A percentile compares a stretch with the other conserved stretches of the same genome.
These are phyloP conservation scores for Piloderma croceum DNA, from an alignment of 768 basidiomycete species.

Conservation along the genomic window DNA sequence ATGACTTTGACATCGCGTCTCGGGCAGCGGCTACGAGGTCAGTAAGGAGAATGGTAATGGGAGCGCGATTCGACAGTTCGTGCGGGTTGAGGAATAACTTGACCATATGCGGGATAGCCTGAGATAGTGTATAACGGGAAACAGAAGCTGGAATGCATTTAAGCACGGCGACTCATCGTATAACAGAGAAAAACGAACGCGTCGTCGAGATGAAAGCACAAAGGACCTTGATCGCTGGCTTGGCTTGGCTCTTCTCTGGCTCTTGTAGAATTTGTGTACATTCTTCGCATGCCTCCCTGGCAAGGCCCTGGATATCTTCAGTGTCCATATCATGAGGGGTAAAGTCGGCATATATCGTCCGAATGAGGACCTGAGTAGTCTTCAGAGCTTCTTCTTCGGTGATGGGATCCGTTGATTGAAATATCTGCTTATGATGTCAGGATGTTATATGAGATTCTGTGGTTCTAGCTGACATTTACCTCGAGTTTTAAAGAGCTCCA, in stretches of 20 bases:
- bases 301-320: slow-evolving; percentile 45
- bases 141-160: slow-evolving; percentile 42
- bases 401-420: slow-evolving; percentile 79
- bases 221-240: slow-evolving; percentile 79
- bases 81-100: slow-evolving; percentile 68
- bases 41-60: slow-evolving; percentile 61
- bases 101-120: slow-evolving; percentile 72
- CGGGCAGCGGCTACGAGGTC: slow-evolving; percentile 56
- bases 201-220: slow-evolving; percentile 74
- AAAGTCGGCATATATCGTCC: slow-evolving; percentile 55
- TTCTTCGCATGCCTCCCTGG: slow-evolving; percentile 72
- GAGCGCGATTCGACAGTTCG: slow-evolving; percentile 59
- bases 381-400: slow-evolving; percentile 73
- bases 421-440: slow-evolving; percentile 50
- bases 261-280: slow-evolving; percentile 76
- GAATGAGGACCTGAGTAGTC: slow-evolving; percentile 66
- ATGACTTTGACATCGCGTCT: slow-evolving; percentile 28
- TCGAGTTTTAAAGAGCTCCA: slow-evolving; percentile 92
- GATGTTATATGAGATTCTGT: neutral
- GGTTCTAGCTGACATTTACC: slow-evolving; percentile 49
- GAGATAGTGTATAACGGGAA: slow-evolving; percentile 58
- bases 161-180: neutral
- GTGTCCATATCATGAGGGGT: slow-evolving; percentile 33
- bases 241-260: slow-evolving; percentile 91
- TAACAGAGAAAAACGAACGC: slow-evolving; percentile 43